Conservation (phyloP, 345 rosid genomes). For the Salix arbutifolia region DNA sequence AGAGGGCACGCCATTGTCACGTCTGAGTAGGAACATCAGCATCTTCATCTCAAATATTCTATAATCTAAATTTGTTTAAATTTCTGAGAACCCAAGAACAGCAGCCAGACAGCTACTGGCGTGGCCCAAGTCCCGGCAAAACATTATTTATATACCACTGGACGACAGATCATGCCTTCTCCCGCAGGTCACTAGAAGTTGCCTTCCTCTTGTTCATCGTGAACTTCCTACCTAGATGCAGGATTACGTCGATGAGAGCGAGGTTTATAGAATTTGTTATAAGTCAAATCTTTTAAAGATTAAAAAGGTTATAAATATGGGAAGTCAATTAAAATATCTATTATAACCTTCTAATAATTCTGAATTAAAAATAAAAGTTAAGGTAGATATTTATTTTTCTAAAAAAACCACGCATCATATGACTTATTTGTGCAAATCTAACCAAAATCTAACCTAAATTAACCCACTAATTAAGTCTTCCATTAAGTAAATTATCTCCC, state of each 20-base stretch:
- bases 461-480: background rate
- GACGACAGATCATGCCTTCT: conserved; percentile 24
- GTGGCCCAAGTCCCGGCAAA: conserved; percentile 20
- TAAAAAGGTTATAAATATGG: no score
- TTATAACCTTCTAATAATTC: no score
- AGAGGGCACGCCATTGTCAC: no score
- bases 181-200: conserved; percentile 29
- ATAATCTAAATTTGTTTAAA: no score
- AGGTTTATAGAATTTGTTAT: background rate
- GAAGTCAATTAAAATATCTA: no score
- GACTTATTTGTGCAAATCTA: background rate
- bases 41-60: no score
- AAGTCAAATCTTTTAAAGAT: no score
- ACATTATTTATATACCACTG: background rate
- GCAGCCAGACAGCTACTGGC: background rate
- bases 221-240: background rate
- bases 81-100: background rate
- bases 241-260: background rate
- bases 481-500: background rate
- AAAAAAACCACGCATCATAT: background rate
- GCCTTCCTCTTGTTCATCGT: conserved; percentile 42
- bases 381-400: no score
- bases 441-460: background rate
- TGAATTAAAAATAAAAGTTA: no score
- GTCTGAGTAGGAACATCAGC: no score